phyloP scores from a whole-genome alignment of 805 yeast species.

The Yarrowia keelungensis region DNA sequence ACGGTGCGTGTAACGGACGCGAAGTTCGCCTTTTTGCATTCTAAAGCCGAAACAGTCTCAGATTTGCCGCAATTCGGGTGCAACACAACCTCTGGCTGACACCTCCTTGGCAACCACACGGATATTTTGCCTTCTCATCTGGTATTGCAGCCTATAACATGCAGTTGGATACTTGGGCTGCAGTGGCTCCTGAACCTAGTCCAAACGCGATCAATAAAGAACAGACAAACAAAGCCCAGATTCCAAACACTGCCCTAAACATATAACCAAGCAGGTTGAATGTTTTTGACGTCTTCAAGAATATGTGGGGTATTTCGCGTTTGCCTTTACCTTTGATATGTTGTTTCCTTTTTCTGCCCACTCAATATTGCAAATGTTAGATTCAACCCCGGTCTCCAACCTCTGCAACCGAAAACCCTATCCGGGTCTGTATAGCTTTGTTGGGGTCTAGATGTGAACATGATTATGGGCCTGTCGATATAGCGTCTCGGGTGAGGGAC shows the following conservation, averaged over 20 bases:
- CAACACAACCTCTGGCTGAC: no score
- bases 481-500: not conserved
- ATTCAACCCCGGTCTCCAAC: not conserved
- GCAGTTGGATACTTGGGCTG: not conserved
- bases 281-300: not conserved
- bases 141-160: not conserved
- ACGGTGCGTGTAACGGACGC: not conserved
- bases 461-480: not conserved
- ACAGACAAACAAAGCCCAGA: not conserved
- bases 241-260: not conserved
- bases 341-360: not conserved
- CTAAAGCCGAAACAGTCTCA: constrained; percentile 7
- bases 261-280: not conserved
- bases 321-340: not conserved
- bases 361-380: not conserved
- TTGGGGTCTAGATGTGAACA: not conserved
- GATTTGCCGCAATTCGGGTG: not conserved
- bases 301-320: not conserved
- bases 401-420: constrained; percentile 6
- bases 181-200: constrained; percentile 26
- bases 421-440: not conserved
- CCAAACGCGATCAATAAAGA: not conserved
- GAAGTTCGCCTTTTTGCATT: not conserved
- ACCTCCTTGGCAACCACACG: not conserved
- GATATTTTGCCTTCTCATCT: not conserved